Evolutionary conservation across 768 basidiomycete species (phyloP), one percentile per base, ranked within the genome.

Genomic region (Xerocomus brunneocitrinus): DNA sequence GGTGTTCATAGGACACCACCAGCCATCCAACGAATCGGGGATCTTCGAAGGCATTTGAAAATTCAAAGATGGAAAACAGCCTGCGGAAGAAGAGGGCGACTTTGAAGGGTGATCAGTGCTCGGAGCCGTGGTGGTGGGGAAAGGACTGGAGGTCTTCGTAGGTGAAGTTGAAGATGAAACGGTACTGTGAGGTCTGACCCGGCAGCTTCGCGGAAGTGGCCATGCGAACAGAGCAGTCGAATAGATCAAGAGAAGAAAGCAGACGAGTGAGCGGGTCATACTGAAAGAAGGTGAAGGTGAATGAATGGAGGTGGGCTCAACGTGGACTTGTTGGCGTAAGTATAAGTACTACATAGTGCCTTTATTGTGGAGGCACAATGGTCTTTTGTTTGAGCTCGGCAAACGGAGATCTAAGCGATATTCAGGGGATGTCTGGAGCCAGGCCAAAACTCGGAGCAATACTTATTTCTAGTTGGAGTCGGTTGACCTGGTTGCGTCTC

Each of bases 1-100:
- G 0, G 78, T 80, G 50, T 71, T 68, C 35, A 70, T 64, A 51
- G 78, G 65, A 63, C 88, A 91, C 88, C 87, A 85, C 83, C 83
- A 85, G 48, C 73, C 71, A 9, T 70, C 67, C 34, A 74, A 52
- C 2, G 77, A 76, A 1, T 64, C 52, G 0, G 85, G 84, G 8
- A 78, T 62, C 2, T 61, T 44, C 1, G 66, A 61, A 3, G 87
- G 87, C 81, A 81, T 86, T 9, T 58, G 64, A 59, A 86, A 87
- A 2, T 72, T 62, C 35, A 76, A 47, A 22, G 71, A 67, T 34
- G 74, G 76, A 60, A 71, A 74, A 48, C 76, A 78, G n/a, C 35
- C 19, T 5, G 56, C 39, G 1, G 48, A 51, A 7, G 12, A 3
- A 6, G 45, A 8, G 35, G 10, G 12, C 27, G 42, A 14, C 24